These are phyloP conservation scores for Diaporthe citri DNA, from an alignment of 2,329 filamentous ascomycete genomes.

Conservation along the genomic window DNA sequence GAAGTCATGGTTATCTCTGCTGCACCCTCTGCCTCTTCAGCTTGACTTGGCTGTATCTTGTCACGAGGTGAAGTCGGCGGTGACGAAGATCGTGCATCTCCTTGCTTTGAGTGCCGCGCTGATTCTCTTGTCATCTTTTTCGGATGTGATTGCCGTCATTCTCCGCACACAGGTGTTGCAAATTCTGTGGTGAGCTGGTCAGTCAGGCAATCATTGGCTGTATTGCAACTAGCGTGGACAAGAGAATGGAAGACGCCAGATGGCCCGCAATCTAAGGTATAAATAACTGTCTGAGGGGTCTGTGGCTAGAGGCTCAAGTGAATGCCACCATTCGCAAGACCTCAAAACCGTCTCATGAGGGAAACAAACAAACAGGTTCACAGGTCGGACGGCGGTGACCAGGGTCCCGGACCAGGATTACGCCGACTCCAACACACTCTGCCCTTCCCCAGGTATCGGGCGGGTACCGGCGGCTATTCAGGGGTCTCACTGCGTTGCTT, in stretches of 20 bases:
- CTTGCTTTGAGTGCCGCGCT: neutral
- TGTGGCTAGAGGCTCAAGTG: neutral
- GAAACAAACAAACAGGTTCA: neutral
- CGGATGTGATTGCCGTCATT: neutral
- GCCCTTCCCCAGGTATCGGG: too few species aligned
- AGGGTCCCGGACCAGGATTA: neutral
- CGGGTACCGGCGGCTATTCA: too few species aligned
- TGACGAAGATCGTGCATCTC: neutral
- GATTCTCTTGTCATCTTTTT: neutral
- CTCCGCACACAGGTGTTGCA: too few species aligned
- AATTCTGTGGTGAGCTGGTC: too few species aligned
- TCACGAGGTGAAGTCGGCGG: neutral
- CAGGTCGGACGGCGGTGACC: neutral
- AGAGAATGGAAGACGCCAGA: too few species aligned
- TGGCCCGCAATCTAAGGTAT: too few species aligned
- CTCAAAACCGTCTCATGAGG: neutral
- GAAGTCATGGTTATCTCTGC: neutral
- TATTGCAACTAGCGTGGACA: too few species aligned
- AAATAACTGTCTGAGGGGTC: too few species aligned
- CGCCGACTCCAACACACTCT: neutral
- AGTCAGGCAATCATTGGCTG: too few species aligned
- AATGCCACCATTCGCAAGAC: neutral
- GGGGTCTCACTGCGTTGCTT: too few species aligned
- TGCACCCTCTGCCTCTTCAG: neutral
- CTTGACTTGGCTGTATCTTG: neutral